Evolutionary conservation across 1,139 yeast species (phyloP).

Genomic region (Meyerozyma smithsonii): DNA sequence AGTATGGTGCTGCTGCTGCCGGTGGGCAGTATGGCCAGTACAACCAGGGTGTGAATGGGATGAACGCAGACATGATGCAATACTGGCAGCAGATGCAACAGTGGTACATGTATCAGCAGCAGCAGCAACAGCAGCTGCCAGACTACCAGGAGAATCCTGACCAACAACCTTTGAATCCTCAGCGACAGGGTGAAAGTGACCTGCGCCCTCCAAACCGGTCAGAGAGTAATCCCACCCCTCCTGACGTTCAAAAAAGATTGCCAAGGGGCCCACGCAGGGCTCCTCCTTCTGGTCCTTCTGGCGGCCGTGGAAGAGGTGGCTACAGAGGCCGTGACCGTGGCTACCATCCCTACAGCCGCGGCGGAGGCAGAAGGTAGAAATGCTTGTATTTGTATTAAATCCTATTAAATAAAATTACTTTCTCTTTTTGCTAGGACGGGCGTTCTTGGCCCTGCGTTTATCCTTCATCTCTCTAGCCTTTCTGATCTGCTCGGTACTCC

Average conservation of each 20-base stretch:
- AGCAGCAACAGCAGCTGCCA: conserved; percentile 35
- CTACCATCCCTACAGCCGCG: conserved; percentile 30
- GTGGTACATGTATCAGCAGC: conserved; percentile 63
- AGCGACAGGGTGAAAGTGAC: conserved; percentile 37
- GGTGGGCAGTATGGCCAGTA: conserved; percentile 17
- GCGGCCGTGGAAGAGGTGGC: conserved; percentile 25
- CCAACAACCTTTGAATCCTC: conserved; percentile 48
- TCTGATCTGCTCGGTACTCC: conserved; percentile 69
- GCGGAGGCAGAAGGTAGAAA: conserved; percentile 18
- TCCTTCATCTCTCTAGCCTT: conserved; percentile 69
- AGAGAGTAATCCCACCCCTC: conserved; percentile 9
- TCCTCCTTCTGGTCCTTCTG: conserved; percentile 36
- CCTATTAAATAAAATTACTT: no score
- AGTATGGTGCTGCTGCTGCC: conserved; percentile 25
- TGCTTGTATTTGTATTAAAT: no score
- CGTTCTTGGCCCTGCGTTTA: conserved; percentile 78
- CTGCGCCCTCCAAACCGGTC: conserved; percentile 9
- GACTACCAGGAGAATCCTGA: conserved; percentile 33
- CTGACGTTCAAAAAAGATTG: conserved; percentile 23
- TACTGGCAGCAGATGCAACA: conserved; percentile 86
- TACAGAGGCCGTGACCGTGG: conserved; percentile 20
- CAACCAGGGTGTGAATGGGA: conserved; percentile 39
- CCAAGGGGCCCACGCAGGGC: conserved; percentile 44
- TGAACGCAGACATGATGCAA: conserved; percentile 81
- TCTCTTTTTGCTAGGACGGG: conserved; percentile 54